These are phyloP conservation scores for Royoungia palumana DNA, from an alignment of 768 basidiomycete genomes.

Conservation along the genomic window DNA sequence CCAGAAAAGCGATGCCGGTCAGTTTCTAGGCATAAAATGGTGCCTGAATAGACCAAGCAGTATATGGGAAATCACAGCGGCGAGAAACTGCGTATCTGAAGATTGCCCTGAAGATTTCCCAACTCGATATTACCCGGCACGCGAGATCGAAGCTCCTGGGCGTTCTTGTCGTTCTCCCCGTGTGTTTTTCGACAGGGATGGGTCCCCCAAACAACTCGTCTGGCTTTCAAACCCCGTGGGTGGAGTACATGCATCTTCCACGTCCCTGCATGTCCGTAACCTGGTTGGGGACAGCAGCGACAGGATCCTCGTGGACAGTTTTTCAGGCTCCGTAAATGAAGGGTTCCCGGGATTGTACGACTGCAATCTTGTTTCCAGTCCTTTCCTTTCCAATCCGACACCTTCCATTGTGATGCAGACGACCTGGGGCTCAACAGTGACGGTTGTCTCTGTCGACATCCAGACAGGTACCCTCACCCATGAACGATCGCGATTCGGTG, in stretches of 20 bases:
- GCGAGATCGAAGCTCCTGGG: conserved; percentile 38
- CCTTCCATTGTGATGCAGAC: too few relatives aligned
- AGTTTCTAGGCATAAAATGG: conserved; percentile 52
- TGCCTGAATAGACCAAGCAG: conserved; percentile 57
- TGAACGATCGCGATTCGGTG: too few relatives aligned
- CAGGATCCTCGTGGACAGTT: too few relatives aligned
- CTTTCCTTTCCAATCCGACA: too few relatives aligned
- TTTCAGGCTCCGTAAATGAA: too few relatives aligned
- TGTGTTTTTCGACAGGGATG: conserved; percentile 27
- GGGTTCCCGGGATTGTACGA: too few relatives aligned
- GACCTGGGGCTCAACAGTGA: too few relatives aligned
- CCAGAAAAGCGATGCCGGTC: conserved; percentile 49
- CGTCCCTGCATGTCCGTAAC: conserved; percentile 43
- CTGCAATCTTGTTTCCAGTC: too few relatives aligned
- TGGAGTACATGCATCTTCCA: conserved; percentile 51
- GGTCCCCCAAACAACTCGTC: conserved; percentile 31
- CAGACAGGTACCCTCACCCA: too few relatives aligned
- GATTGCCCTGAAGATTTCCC: too few relatives aligned
- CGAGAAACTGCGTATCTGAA: background rate
- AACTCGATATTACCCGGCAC: too few relatives aligned
- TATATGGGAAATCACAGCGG: conserved; percentile 46
- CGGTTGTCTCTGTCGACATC: too few relatives aligned
- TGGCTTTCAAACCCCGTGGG: conserved; percentile 49
- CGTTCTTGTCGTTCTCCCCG: conserved; percentile 60
- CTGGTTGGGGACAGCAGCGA: conserved; percentile 17